phyloP scores from a whole-genome alignment of 2,329 filamentous ascomycete species.

The Diaporthe caulivora region DNA sequence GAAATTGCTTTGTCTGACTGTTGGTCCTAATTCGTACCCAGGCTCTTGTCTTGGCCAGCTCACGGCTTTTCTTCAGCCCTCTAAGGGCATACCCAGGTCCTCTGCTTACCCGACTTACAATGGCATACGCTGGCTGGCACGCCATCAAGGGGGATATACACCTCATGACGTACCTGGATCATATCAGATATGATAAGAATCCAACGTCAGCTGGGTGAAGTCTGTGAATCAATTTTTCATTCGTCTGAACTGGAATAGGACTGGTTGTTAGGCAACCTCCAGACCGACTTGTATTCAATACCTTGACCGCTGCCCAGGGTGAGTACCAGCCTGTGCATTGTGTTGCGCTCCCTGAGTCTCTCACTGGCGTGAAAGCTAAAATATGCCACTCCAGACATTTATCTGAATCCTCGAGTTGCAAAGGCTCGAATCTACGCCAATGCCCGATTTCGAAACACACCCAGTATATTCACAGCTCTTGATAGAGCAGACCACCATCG shows the following conservation, averaged over 20 bases:
- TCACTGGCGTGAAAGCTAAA: background rate
- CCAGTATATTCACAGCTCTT: background rate
- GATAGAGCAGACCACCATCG: background rate
- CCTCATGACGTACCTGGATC: constrained; percentile 11
- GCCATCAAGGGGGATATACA: background rate
- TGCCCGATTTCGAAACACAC: background rate
- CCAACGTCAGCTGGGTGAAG: background rate
- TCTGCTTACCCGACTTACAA: background rate
- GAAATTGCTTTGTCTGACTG: background rate
- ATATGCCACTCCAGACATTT: background rate
- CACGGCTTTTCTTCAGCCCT: background rate
- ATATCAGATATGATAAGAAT: constrained; percentile 18
- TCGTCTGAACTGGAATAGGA: background rate
- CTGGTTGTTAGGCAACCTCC: background rate
- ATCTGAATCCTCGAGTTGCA: background rate
- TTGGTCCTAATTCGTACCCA: background rate
- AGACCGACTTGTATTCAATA: background rate
- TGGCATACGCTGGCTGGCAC: constrained; percentile 10
- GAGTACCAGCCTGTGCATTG: background rate
- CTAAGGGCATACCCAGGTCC: background rate
- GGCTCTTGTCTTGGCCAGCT: background rate
- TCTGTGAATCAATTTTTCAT: background rate
- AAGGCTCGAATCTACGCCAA: background rate
- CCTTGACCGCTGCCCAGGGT: background rate
- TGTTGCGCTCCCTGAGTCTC: background rate